phyloP scores from a whole-genome alignment of 805 yeast genomes.

The Ogataea nonfermentans region DNA sequence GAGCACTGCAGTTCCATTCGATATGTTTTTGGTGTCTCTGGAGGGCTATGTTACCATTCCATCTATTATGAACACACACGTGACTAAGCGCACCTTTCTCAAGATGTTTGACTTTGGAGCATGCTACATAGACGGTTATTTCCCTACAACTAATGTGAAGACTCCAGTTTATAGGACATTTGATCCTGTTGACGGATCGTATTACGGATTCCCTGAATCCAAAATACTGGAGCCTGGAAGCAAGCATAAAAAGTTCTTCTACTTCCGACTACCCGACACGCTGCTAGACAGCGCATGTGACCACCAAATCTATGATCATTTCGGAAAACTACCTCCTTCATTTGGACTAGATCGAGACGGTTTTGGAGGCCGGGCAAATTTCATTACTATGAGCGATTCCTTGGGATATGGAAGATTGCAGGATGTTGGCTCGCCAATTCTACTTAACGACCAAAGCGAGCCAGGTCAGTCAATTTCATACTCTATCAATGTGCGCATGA shows the following conservation, averaged over 20 bases:
- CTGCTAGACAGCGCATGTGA: constrained; percentile 50
- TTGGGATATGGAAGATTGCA: constrained; percentile 55
- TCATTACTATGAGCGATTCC: constrained; percentile 35
- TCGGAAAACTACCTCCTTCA: constrained; percentile 39
- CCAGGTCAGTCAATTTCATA: constrained; percentile 45
- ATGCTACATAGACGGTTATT: constrained; percentile 42
- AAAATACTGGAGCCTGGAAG: constrained; percentile 41
- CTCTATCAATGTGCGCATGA: constrained; percentile 49
- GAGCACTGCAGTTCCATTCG: constrained; percentile 44
- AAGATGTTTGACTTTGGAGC: constrained; percentile 49
- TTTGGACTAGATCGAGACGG: constrained; percentile 35
- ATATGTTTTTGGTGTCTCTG: constrained; percentile 54
- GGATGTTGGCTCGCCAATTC: constrained; percentile 49
- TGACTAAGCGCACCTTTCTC: constrained; percentile 35
- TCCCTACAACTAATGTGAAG: constrained; percentile 24
- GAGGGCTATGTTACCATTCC: constrained; percentile 43
- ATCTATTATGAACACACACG: constrained; percentile 4
- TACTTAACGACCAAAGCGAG: constrained; percentile 46
- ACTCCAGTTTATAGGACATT: constrained; percentile 18
- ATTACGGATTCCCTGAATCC: constrained; percentile 42
- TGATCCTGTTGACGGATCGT: constrained; percentile 27
- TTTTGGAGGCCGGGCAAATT: constrained; percentile 26
- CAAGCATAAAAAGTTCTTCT: constrained; percentile 54
- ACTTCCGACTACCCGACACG: constrained; percentile 51
- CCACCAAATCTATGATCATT: constrained; percentile 35